phyloP scores from a whole-genome alignment of 768 basidiomycete species.

The Leccinum subgranulosum region DNA sequence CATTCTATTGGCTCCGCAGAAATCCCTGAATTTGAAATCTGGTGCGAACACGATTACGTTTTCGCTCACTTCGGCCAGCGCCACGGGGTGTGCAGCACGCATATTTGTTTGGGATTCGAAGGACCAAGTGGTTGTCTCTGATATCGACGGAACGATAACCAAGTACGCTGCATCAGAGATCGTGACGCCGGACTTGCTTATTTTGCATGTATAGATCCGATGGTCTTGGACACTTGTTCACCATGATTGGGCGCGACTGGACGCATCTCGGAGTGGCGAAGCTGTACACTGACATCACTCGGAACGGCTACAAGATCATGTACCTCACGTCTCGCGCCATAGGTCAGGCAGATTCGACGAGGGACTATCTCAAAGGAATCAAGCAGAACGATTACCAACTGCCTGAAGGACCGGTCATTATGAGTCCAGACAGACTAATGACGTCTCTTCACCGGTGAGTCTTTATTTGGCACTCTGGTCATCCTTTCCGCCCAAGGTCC shows the following conservation, averaged over 20 bases:
- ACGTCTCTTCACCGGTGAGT: slow-evolving; percentile 88
- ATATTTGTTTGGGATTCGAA: slow-evolving; percentile 97
- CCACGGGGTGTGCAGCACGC: slow-evolving; percentile 81
- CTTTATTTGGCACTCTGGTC: neutral
- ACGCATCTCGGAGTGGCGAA: slow-evolving; percentile 97
- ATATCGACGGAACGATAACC: slow-evolving; percentile 99
- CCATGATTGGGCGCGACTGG: slow-evolving; percentile 98
- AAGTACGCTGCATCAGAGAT: slow-evolving; percentile 53
- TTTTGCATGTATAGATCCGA: slow-evolving; percentile 62
- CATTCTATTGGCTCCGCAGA: slow-evolving; percentile 42
- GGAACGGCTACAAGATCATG: slow-evolving; percentile 97
- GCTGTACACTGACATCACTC: slow-evolving; percentile 90
- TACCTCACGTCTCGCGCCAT: slow-evolving; percentile 97
- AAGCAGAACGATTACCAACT: slow-evolving; percentile 94
- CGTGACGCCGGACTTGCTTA: neutral
- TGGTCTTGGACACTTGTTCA: slow-evolving; percentile 93
- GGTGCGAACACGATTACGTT: slow-evolving; percentile 94
- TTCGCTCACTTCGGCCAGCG: slow-evolving; percentile 80
- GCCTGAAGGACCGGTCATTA: slow-evolving; percentile 98
- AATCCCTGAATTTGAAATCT: slow-evolving; percentile 77
- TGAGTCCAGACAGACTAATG: slow-evolving; percentile 96
- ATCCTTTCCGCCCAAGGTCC: neutral
- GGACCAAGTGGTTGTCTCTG: slow-evolving; percentile 88
- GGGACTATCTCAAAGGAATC: slow-evolving; percentile 92
- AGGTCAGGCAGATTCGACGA: slow-evolving; percentile 95